A percentile compares a stretch with the other conserved stretches of the same genome.
Conservation (phyloP, 2,329 filamentous ascomycete genomes). For the Colletotrichum sojae region DNA sequence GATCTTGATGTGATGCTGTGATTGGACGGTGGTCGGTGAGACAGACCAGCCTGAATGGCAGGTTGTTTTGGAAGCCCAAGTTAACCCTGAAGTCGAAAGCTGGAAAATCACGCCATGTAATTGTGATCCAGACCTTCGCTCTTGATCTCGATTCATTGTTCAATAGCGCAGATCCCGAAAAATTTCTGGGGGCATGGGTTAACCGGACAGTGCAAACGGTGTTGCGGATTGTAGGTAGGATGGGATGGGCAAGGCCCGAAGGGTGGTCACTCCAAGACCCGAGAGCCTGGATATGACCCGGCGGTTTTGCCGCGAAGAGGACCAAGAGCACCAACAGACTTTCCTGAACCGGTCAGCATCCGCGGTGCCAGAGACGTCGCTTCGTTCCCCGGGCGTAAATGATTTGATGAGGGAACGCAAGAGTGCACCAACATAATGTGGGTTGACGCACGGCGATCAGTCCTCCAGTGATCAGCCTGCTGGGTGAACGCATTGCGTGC, state of each 20-base stretch:
- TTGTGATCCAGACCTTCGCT: not conserved
- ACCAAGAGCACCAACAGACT: constrained; percentile 35
- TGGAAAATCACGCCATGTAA: not conserved
- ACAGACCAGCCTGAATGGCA: not conserved
- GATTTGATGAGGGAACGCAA: constrained; percentile 33
- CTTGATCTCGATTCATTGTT: not conserved
- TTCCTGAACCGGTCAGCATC: constrained; percentile 30
- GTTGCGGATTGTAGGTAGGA: not conserved
- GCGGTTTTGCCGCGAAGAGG: constrained; percentile 38
- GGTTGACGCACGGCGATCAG: constrained; percentile 26
- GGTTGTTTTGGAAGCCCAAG: not conserved
- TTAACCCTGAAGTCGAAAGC: constrained; percentile 13
- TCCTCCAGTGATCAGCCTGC: constrained; percentile 20
- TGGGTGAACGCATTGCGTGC: not conserved
- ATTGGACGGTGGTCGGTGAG: constrained; percentile 1
- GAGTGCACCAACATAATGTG: constrained; percentile 21
- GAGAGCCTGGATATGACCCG: constrained; percentile 30
- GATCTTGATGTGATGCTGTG: not conserved
- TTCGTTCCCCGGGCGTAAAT: constrained; percentile 22
- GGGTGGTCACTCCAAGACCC: constrained; percentile 15
- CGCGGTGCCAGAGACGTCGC: constrained; percentile 15
- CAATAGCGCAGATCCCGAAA: not conserved
- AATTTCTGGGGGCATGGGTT: not conserved
- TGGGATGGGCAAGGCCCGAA: not conserved
- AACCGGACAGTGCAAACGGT: not conserved